Base-by-base conservation (phyloP, 768 basidiomycete genomes). In the Cytidiella melzeri region DNA sequence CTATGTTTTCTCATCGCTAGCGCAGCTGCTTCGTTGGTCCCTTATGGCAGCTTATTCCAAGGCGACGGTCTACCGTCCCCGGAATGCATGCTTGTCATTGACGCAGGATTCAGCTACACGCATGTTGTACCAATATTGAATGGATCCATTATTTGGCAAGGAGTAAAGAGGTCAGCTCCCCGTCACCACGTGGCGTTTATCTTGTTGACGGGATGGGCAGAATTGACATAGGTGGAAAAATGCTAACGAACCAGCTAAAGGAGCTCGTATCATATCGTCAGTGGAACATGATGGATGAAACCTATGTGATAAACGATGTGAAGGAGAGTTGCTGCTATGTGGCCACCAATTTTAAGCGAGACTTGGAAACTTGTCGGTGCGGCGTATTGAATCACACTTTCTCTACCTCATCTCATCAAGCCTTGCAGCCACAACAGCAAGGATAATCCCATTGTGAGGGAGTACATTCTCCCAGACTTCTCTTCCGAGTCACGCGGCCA, bases 281-380 rank as follows among this genome's bases (percentile, higher is more conserved):
- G 62, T 97, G 91, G 89, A 91, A 97, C 65, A 92, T 97, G 89
- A 93, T 94, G 84, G 92, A 96, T 60, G 87, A 97, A 65, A 94
- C 92, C 2, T 81, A 86, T 64, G 87, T 97, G 62, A 84, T 96
- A 73, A 93, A 95, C 69, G 79, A 87, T 59, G 86, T 92, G 59
- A 93, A 95, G 66, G 92, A 97, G 66, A 66, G 79, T 13, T 93
- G 91, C 63, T 93, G 92, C 67, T 96, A 84, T 65, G 85, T 95
- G 48, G 83, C 90, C 11, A 70, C 71, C 18, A 69, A 83, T 60
- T 93, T 87, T 70, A 73, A 73, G 51, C 62, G 65, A 41, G 92
- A 96, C 66, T 69, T 92, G 49, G 86, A 92, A 65, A 67, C 67
- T 6, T 89, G 84, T 71, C 81, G 83, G 94, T 94, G 60, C 57